Evolutionary conservation across 306 rosid genomes (phyloP).

Genomic region (Macrotyloma uniflorum): DNA sequence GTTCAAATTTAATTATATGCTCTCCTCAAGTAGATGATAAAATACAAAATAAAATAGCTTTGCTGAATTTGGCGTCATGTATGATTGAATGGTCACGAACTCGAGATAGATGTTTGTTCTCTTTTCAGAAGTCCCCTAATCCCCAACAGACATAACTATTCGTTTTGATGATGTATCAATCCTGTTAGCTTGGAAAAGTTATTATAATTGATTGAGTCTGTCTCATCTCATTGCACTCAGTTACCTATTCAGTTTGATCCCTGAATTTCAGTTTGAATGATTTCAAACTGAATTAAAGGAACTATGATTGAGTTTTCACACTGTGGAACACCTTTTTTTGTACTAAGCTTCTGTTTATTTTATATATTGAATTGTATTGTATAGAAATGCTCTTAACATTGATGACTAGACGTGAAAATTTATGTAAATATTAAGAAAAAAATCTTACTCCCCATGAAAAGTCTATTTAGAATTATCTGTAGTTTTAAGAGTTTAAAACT

Average conservation of each 20-base stretch:
- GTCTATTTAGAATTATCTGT: not conserved
- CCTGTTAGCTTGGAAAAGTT: slow-evolving; percentile 7
- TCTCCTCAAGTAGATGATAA: not conserved
- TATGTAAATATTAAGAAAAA: not conserved
- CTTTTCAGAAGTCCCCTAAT: not conserved
- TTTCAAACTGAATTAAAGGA: slow-evolving; percentile 3
- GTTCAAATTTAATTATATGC: slow-evolving; percentile 30
- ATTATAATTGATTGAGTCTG: not conserved
- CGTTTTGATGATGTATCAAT: not conserved
- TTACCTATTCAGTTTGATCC: slow-evolving; percentile 1
- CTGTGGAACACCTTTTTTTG: not conserved
- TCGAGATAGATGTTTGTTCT: not conserved
- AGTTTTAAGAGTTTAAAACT: not conserved
- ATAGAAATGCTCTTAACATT: not conserved
- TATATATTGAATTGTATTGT: not conserved
- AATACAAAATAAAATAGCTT: not conserved
- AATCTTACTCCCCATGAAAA: not conserved
- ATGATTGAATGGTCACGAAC: slow-evolving; percentile 16
- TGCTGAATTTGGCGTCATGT: slow-evolving; percentile 24
- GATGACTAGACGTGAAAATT: not conserved
- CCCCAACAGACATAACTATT: not conserved
- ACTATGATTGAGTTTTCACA: not conserved
- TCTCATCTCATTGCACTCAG: not conserved
- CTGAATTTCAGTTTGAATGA: not conserved
- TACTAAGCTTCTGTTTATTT: not conserved